Evolutionary conservation across 1,284 basidiomycete species (phyloP).

Genomic region (Irpex lacteus): DNA sequence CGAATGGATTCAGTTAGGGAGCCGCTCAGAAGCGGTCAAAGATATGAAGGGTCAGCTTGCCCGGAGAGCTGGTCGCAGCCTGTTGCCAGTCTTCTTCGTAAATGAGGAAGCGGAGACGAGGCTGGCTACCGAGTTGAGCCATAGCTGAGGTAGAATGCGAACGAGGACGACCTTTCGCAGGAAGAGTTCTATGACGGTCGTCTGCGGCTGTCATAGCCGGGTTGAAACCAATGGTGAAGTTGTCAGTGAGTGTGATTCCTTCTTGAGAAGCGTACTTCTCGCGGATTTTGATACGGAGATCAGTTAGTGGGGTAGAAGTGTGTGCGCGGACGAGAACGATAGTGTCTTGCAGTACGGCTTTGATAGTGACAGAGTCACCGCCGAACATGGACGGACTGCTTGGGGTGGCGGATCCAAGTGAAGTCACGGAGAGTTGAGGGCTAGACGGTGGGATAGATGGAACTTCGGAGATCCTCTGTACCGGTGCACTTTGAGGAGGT

Average conservation of each 20-base stretch:
- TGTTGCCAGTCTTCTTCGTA: slow-evolving; percentile 41
- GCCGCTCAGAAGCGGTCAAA: slow-evolving; percentile 25
- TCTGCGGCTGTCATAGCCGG: slow-evolving; percentile 13
- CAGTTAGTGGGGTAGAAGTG: slow-evolving; percentile 40
- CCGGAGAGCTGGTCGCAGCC: slow-evolving; percentile 27
- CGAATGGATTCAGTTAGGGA: slow-evolving; percentile 32
- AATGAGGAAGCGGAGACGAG: slow-evolving; percentile 33
- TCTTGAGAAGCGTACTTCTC: slow-evolving; percentile 64
- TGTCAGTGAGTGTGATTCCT: slow-evolving; percentile 45
- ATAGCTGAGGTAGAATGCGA: slow-evolving; percentile 37
- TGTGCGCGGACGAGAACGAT: slow-evolving; percentile 61
- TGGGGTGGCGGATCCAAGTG: background rate
- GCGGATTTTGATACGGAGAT: slow-evolving; percentile 52
- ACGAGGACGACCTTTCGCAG: slow-evolving; percentile 21
- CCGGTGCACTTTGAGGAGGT: slow-evolving; percentile 30
- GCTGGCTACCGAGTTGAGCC: slow-evolving; percentile 18
- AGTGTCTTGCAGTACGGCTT: slow-evolving; percentile 57
- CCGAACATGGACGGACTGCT: slow-evolving; percentile 16
- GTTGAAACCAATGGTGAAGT: slow-evolving; percentile 53
- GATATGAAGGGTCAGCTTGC: slow-evolving; percentile 33
- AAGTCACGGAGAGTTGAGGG: slow-evolving; percentile 1
- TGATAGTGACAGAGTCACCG: slow-evolving; percentile 45
- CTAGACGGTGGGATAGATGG: slow-evolving; percentile 2
- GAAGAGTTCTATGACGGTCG: slow-evolving; percentile 14
- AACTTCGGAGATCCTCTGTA: slow-evolving; percentile 23